phyloP scores from a whole-genome alignment of 1,139 yeast genomes.

The Yamadazyma aaseri region DNA sequence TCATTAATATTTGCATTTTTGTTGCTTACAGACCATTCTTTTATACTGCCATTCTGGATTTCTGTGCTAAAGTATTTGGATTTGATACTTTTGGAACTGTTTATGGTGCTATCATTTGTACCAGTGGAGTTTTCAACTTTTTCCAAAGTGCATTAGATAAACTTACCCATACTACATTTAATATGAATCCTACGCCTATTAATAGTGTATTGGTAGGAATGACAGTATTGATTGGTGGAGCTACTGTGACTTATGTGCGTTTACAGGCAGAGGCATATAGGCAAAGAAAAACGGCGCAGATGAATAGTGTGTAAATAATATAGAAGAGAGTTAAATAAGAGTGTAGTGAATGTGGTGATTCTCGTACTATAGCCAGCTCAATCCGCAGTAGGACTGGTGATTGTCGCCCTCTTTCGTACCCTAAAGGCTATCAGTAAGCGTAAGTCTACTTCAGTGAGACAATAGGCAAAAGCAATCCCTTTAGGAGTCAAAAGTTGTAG shows the following conservation, averaged over 20 bases:
- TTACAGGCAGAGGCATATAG: conserved; percentile 26
- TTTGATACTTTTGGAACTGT: conserved; percentile 50
- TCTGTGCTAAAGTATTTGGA: conserved; percentile 49
- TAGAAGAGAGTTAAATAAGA: no score
- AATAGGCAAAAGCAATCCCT: no score
- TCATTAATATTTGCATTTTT: conserved; percentile 36
- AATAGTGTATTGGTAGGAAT: conserved; percentile 28
- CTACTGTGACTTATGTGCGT: conserved; percentile 30
- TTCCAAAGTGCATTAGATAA: conserved; percentile 39
- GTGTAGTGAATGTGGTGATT: no score
- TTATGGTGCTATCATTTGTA: conserved; percentile 43
- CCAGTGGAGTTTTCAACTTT: conserved; percentile 41
- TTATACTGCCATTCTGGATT: conserved; percentile 44
- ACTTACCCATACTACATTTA: conserved; percentile 37
- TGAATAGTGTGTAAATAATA: conserved; percentile 1
- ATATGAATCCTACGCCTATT: conserved; percentile 45
- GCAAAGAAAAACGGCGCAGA: conserved; percentile 13
- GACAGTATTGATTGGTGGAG: conserved; percentile 31
- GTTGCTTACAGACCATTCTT: conserved; percentile 46
- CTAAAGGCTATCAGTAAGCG: no score
- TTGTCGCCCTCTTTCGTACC: no score
- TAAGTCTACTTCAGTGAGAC: no score
- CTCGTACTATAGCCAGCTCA: no score
- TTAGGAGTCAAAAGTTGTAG: no score
- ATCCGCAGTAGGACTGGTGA: no score